Evolutionary conservation across 805 yeast species (phyloP), one percentile per base, ranked within the genome.

Genomic region (Brettanomyces naardenensis): DNA sequence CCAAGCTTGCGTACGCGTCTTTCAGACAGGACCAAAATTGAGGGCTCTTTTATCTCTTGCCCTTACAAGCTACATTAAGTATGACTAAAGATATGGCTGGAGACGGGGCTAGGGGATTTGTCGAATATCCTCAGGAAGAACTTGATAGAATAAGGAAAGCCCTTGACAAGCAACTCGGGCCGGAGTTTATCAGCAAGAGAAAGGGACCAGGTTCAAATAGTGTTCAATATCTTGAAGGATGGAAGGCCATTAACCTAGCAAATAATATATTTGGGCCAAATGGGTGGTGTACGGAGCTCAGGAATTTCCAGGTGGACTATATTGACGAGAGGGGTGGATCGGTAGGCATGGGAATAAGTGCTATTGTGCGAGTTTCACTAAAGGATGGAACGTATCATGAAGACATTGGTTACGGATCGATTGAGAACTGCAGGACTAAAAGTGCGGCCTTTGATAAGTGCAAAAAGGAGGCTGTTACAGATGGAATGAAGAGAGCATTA

Each of bases 301-400:
- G 74, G 42, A 68, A 66, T 31, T 71, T 78, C 13, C 76, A 71
- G 21, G 80, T 83, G 14, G 94, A 84, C 53, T 84, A 71, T 48
- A 62, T 81, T 33, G 95, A 84, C 50, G 76, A 75, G 26, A 68
- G 68, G 29, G 73, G 73, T 28, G 78, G 78, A 5, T 65, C 73
- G 33, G 72, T 65, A 43, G 70, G 76, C 19, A 64, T 84, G 55
- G 92, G 92, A 1, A 62, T 84, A 9, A 78, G 87, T 1, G 81
- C 80, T 6, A 73, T 71, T 19, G 83, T 88, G 3, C 65, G 90
- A 19, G 75, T 89, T 2, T 75, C 82, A 0, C 64, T 89, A 28
- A 74, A 73, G 48, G 94, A 85, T 53, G 96, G 96, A 1, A 78
- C 95, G 0, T 82, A 65, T 51, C 87, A 80, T 39, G 92, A 82